Evolutionary conservation across 2,329 filamentous ascomycete species (phyloP), one percentile per base, ranked within the genome.

Genomic region (Hypoxylon sp.): DNA sequence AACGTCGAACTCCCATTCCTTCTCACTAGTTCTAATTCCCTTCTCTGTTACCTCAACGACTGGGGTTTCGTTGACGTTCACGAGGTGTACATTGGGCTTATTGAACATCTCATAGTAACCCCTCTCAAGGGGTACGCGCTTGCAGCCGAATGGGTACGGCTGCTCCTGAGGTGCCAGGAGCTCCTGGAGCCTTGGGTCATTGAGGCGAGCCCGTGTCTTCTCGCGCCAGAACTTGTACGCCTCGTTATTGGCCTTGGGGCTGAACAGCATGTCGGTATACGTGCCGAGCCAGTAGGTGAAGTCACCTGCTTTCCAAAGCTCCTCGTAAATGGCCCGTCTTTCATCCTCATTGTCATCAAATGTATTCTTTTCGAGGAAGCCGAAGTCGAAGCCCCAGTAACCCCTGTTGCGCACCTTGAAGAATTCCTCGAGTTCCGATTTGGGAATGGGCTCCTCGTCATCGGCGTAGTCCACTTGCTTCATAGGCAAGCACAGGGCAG

Each of bases 401-500:
- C 78, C 86, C 20, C 77, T 85, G 72, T 85, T 81, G 1, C 88
- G 85, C 35, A 81, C 77, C 30, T 79, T 79, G 75, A 88, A 91
- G 1, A 91, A 79, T 56, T 85, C 79, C 0, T 79, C 81, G 55
- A 88, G 88, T 37, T 76, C 78, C 6, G 69, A 71, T 71, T 86
- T 86, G 22, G 72, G 75, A 1, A 74, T 73, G 25, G 86, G 79
- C 72, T 91, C 86, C 67, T 89, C 85, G 63, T 85, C 81, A 10
- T 76, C 79, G 0, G 82, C 84, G 30, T 90, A 79, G 0, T 79
- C 44, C 2, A 81, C 79, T 64, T 85, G 83, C 2, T 84, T 82
- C 88, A 92, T 90, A 0, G 89, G 89, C 0, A 92, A 73, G 0
- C 88, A 88, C 6, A 90, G 80, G 65, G 92, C 92, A 0, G 90